phyloP scores from a whole-genome alignment of 331 rosid genomes.

The Quercus lobata region DNA sequence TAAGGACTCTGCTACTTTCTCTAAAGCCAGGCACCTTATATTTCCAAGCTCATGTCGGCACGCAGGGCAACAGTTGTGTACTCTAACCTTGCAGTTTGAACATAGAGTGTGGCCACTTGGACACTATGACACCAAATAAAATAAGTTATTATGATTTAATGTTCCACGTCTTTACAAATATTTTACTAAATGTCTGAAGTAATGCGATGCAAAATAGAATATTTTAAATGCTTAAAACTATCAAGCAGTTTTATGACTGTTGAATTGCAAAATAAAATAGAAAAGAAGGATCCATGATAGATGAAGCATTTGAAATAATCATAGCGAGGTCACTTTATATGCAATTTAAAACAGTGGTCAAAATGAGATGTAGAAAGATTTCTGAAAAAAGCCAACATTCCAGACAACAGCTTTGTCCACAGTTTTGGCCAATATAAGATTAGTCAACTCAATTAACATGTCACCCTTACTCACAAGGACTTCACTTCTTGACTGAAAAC shows the following conservation, averaged over 20 bases:
- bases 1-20: constrained; percentile 52
- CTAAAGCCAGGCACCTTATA: constrained; percentile 56
- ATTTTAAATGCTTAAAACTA: not conserved
- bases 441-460: not conserved
- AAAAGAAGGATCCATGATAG: not conserved
- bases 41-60: constrained; percentile 61
- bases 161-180: not conserved
- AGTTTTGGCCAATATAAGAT: not conserved
- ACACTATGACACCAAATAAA: constrained; percentile 28
- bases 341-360: not conserved
- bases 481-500: not conserved
- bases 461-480: not conserved
- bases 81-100: constrained; percentile 51
- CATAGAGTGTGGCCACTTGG: constrained; percentile 60
- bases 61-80: constrained; percentile 52
- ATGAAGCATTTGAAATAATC: not conserved
- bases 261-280: not conserved
- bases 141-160: not conserved
- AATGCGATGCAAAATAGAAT: no score
- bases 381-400: not conserved
- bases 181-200: not conserved
- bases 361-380: not conserved
- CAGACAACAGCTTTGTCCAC: not conserved
- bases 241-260: not conserved
- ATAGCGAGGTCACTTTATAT: not conserved